Conservation (phyloP, 108 stramenopile genomes). For the Mayamaea pseudoterrestris region DNA sequence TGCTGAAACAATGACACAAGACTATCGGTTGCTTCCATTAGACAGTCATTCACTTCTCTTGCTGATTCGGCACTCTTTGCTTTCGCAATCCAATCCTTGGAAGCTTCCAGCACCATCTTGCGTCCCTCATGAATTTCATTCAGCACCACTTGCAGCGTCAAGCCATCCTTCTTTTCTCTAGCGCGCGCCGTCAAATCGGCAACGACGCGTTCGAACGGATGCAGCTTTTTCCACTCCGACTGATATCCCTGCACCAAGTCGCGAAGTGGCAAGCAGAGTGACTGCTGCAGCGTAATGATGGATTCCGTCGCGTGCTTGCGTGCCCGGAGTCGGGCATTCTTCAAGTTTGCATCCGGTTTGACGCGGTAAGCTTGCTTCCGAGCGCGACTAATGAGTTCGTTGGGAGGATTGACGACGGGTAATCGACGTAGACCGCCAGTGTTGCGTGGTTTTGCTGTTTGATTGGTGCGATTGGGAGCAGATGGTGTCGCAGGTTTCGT, state of each 20-base stretch:
- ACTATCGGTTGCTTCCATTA: slow-evolving; percentile 41
- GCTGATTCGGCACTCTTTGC: slow-evolving; percentile 71
- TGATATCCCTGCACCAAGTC: slow-evolving; percentile 72
- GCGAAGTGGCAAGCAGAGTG: slow-evolving; percentile 66
- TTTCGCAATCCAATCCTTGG: slow-evolving; percentile 79
- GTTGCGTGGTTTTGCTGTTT: too few relatives aligned
- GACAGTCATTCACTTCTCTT: slow-evolving; percentile 39
- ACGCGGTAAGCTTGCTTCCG: slow-evolving; percentile 25
- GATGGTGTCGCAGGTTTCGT: too few relatives aligned
- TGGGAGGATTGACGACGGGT: slow-evolving; percentile 54
- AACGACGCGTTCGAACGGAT: slow-evolving; percentile 91
- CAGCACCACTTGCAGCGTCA: slow-evolving; percentile 37
- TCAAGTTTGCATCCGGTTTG: slow-evolving; percentile 26
- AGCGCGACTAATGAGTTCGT: slow-evolving; percentile 54
- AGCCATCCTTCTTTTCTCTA: slow-evolving; percentile 63
- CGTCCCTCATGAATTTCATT: slow-evolving; percentile 77
- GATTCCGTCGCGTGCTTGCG: slow-evolving; percentile 69
- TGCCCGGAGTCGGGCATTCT: slow-evolving; percentile 48
- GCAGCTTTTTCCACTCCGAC: slow-evolving; percentile 52
- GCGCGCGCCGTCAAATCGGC: slow-evolving; percentile 80
- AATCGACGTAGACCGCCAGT: slow-evolving; percentile 69
- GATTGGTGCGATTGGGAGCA: too few relatives aligned
- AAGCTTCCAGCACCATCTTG: slow-evolving; percentile 52
- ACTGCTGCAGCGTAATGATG: slow-evolving; percentile 67
- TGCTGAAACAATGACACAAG: slow-evolving; percentile 50